Evolutionary conservation across 2,329 filamentous ascomycete species (phyloP).

Genomic region (Hymenoscyphus linearis): DNA sequence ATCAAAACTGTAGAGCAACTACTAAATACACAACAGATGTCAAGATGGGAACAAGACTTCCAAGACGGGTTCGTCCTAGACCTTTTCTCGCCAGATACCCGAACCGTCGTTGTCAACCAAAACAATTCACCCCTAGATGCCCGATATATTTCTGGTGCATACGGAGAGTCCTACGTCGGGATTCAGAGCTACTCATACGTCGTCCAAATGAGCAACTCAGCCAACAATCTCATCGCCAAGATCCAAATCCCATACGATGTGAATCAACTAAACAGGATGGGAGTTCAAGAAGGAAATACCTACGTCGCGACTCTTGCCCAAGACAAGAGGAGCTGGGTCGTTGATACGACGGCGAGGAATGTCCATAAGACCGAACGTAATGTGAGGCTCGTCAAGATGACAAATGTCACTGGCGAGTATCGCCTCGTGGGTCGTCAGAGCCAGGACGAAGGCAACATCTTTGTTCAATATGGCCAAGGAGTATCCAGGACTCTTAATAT

Average conservation of each 20-base stretch:
- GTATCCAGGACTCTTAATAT: slow-evolving; percentile 12
- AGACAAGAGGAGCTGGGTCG: slow-evolving; percentile 34
- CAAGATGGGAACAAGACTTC: slow-evolving; percentile 31
- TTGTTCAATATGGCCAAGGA: slow-evolving; percentile 32
- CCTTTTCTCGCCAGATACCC: slow-evolving; percentile 31
- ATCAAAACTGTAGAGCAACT: no score
- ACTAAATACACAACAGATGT: slow-evolving; percentile 10
- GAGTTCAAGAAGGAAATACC: slow-evolving; percentile 17
- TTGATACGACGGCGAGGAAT: slow-evolving; percentile 29
- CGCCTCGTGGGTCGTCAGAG: slow-evolving; percentile 30
- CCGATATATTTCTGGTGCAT: slow-evolving; percentile 29
- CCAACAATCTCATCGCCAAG: slow-evolving; percentile 33
- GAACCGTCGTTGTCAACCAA: slow-evolving; percentile 30
- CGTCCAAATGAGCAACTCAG: slow-evolving; percentile 31
- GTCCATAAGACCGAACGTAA: slow-evolving; percentile 31
- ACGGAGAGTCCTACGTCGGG: slow-evolving; percentile 29
- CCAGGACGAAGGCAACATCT: slow-evolving; percentile 29
- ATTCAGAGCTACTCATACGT: slow-evolving; percentile 32
- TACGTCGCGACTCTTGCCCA: slow-evolving; percentile 17
- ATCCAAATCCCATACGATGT: slow-evolving; percentile 32
- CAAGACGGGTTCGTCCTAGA: slow-evolving; percentile 32
- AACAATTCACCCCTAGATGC: slow-evolving; percentile 30
- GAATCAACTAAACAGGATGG: slow-evolving; percentile 15
- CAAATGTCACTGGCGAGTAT: slow-evolving; percentile 31
- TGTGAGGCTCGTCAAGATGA: slow-evolving; percentile 32